Conservation (phyloP, 305 asterid species). For the Withania somnifera region DNA sequence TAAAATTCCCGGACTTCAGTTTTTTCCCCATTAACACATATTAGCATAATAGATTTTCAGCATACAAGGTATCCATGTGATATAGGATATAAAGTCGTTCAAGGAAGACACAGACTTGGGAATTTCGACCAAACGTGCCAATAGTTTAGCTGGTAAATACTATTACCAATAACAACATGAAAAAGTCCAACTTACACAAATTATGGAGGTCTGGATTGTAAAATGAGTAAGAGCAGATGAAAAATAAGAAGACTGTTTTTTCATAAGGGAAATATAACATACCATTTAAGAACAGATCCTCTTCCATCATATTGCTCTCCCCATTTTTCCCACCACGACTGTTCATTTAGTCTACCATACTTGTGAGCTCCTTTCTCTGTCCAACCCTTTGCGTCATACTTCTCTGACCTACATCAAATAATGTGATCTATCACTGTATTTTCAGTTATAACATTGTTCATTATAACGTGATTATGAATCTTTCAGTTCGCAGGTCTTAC, state of each 20-base stretch:
- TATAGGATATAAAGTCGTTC: not conserved
- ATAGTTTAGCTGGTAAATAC: not conserved
- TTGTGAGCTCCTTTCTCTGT: constrained; percentile 96
- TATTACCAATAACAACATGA: not conserved
- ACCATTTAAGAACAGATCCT: constrained; percentile 95
- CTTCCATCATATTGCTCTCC: constrained; percentile 95
- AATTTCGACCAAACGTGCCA: not conserved
- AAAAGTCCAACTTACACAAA: not conserved
- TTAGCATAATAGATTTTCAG: not conserved
- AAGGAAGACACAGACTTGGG: not conserved
- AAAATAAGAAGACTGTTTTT: not conserved
- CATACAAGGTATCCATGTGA: not conserved
- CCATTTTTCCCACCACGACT: constrained; percentile 99
- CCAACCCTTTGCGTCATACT: constrained; percentile 96
- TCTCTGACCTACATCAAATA: constrained; percentile 66
- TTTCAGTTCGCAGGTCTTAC: constrained; percentile 29
- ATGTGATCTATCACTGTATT: not conserved
- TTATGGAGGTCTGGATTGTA: not conserved
- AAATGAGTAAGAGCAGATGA: not conserved
- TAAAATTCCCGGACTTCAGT: not conserved
- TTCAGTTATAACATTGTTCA: not conserved
- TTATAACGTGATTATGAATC: not conserved
- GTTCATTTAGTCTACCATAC: constrained; percentile 86
- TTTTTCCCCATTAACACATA: not conserved
- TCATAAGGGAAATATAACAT: constrained; percentile 3